Evolutionary conservation across 352 stramenopile species (phyloP).

Genomic region (Globisporangium rhizosaccharum): DNA sequence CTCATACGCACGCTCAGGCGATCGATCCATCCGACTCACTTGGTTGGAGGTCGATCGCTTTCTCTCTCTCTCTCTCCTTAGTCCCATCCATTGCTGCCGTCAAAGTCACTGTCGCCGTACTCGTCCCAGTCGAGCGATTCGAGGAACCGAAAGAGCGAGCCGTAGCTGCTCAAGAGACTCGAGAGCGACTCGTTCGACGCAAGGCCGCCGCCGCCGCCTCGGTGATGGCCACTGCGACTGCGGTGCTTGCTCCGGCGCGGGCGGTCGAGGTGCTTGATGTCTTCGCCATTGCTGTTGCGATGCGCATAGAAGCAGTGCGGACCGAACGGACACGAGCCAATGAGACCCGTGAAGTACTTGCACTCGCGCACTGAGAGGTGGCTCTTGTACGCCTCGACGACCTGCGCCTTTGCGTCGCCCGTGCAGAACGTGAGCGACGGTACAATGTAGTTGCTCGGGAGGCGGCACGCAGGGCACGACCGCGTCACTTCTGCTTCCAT

Average conservation of each 20-base stretch:
- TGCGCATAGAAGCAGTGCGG: slow-evolving; percentile 77
- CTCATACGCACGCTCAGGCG: neutral
- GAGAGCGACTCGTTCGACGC: slow-evolving; percentile 21
- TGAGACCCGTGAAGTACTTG: slow-evolving; percentile 72
- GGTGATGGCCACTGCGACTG: slow-evolving; percentile 13
- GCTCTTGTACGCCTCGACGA: slow-evolving; percentile 67
- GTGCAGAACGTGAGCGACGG: slow-evolving; percentile 72
- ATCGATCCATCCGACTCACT: neutral
- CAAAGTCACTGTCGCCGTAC: slow-evolving; percentile 18
- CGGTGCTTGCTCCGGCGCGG: slow-evolving; percentile 16
- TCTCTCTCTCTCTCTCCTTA: neutral
- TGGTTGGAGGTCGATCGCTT: no score
- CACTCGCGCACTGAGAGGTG: slow-evolving; percentile 70
- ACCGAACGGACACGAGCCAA: slow-evolving; percentile 69
- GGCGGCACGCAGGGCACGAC: slow-evolving; percentile 54
- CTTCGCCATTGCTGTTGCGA: slow-evolving; percentile 39
- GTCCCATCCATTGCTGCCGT: slow-evolving; percentile 1
- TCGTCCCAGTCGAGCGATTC: slow-evolving; percentile 57
- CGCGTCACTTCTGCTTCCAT: slow-evolving; percentile 68
- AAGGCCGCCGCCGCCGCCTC: slow-evolving; percentile 8
- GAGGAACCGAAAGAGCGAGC: slow-evolving; percentile 58
- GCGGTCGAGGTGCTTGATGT: slow-evolving; percentile 66
- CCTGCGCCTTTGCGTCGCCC: slow-evolving; percentile 45
- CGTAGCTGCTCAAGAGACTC: slow-evolving; percentile 54
- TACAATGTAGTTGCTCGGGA: slow-evolving; percentile 75